phyloP scores from a whole-genome alignment of 768 basidiomycete species.

The Galerina sulciceps region DNA sequence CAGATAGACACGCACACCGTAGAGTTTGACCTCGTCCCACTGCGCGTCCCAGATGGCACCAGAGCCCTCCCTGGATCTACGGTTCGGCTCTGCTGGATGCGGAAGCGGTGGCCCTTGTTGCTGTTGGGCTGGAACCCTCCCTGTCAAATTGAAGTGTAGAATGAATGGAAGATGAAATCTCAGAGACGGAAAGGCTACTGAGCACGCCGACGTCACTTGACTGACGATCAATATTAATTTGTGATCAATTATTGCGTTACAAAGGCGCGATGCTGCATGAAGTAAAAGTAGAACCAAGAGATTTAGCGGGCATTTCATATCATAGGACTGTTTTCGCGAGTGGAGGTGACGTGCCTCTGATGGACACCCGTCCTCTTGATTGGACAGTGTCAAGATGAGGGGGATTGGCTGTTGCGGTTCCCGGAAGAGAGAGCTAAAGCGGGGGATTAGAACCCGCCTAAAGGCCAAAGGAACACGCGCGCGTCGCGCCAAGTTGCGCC shows the following conservation, averaged over 20 bases:
- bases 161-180: conserved; percentile 6
- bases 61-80: background rate
- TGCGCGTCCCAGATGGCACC: background rate
- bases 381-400: background rate
- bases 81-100: conserved; percentile 13
- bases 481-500: background rate
- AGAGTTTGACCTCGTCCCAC: background rate
- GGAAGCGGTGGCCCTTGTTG: conserved; percentile 15
- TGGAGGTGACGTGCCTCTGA: background rate
- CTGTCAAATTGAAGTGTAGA: conserved; percentile 5
- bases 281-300: background rate
- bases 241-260: background rate
- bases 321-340: background rate
- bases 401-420: background rate
- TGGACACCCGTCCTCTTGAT: background rate
- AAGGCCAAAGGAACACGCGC: conserved; percentile 5
- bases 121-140: conserved; percentile 4
- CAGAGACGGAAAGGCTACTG: background rate
- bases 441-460: conserved; percentile 4
- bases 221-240: background rate
- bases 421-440: background rate
- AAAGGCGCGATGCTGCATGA: background rate
- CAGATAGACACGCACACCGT: background rate
- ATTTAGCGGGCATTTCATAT: conserved; percentile 2
- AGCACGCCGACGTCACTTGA: conserved; percentile 7